These are phyloP conservation scores for Acer campestre DNA, from an alignment of 345 rosid genomes.

Conservation along the genomic window DNA sequence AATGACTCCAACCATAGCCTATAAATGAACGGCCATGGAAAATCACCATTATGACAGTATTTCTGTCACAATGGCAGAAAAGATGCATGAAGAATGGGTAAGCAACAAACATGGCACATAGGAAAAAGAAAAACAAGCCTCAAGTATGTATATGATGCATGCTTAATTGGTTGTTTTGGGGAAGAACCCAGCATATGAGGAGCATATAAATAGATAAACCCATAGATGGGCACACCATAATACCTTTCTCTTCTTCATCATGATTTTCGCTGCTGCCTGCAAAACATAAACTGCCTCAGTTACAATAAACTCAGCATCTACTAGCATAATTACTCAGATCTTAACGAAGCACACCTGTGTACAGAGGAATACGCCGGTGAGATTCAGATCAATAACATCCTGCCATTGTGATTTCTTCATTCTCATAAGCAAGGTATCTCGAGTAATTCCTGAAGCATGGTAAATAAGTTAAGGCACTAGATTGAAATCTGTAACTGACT, in stretches of 20 bases:
- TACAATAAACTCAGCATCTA: slow-evolving; percentile 21
- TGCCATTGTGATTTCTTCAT: slow-evolving; percentile 96
- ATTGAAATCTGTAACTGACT: slow-evolving; percentile 15
- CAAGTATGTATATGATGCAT: not conserved
- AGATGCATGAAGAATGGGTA: not conserved
- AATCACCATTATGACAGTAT: not conserved
- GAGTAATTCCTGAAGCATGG: slow-evolving; percentile 73
- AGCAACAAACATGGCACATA: not conserved
- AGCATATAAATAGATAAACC: not conserved
- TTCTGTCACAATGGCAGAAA: slow-evolving; percentile 10
- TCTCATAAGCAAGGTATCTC: slow-evolving; percentile 86
- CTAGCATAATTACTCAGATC: slow-evolving; percentile 12
- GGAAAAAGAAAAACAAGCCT: not conserved
- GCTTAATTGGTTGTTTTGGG: not conserved
- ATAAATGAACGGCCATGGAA: not conserved
- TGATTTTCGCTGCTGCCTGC: slow-evolving; percentile 94
- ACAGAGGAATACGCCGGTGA: slow-evolving; percentile 92
- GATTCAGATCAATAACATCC: slow-evolving; percentile 91
- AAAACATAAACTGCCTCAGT: slow-evolving; percentile 37
- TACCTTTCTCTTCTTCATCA: slow-evolving; percentile 95
- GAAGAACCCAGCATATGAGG: not conserved
- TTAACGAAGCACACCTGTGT: slow-evolving; percentile 65
- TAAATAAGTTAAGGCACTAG: slow-evolving; percentile 27
- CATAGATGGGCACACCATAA: not conserved
- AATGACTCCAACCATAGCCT: not conserved